Base-by-base conservation (phyloP, 2,329 filamentous ascomycete species). In the Herpomyces periplanetae region DNA sequence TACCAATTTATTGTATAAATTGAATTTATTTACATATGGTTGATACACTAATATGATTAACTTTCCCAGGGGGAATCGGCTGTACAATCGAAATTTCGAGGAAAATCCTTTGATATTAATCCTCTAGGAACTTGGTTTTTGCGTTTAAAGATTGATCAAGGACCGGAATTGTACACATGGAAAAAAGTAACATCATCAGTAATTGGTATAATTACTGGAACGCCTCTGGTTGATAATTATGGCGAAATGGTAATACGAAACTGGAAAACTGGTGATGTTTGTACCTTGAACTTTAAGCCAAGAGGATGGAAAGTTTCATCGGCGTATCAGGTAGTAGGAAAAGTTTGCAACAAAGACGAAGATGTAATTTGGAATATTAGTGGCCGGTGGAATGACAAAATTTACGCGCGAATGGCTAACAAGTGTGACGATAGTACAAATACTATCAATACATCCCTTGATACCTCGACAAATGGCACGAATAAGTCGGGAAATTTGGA, bases 141-240 rank as follows among this genome's bases (percentile, higher is more conserved):
- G 24, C 66, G 52, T 31, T 46, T 96, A 11, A 60, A 69, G 1
- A 69, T 73, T 1, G 51, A 50, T 1, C 46, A 54, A 3, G 68
- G 63, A 3, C 59, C 65, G 26, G 80, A 96, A 28, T 45, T 88
- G 2, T 96, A 85, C 39, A 88, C 75, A 0, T 96, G 80, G 80
- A 91, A 88, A 42, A 96, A 96, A 42, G 71, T 88, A 8, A 91
- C 73, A 1, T 80, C 71, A 1, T 84, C 73, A 2, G 80, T 96
- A n/a, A 60, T 91, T 23, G 80, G 80, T 23, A 96, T 96, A 37
- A 88, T 96, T 31, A 91, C 75, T 0, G 80, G 80, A 18, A 87
- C 68, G 29, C 80, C 80, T 0, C 66, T 65, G 0, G 66, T 96
- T n/a, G 80, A 96, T 42, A 88, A 96, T 38, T 91, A 91, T 35